These are phyloP conservation scores for Globisporangium viniferum DNA, from an alignment of 352 stramenopile genomes.

Conservation along the genomic window DNA sequence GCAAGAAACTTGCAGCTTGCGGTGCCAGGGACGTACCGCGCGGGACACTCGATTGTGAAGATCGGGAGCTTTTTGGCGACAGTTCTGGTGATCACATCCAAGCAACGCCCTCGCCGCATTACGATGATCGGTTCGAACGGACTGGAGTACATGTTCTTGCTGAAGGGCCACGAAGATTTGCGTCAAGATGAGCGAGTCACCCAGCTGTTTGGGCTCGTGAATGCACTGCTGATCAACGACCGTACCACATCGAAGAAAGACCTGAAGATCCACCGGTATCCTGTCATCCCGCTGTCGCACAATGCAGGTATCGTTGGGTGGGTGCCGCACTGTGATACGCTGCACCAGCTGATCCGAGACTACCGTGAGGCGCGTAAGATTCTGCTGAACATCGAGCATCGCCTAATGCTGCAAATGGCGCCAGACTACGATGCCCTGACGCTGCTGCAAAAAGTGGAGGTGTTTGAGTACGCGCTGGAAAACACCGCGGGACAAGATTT, in stretches of 20 bases:
- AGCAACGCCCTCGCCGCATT: slow-evolving; percentile 96
- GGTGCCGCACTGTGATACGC: slow-evolving; percentile 97
- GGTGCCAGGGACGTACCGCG: slow-evolving; percentile 91
- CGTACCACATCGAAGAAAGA: slow-evolving; percentile 95
- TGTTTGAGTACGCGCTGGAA: slow-evolving; percentile 94
- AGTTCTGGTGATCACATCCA: slow-evolving; percentile 97
- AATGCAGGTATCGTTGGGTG: slow-evolving; percentile 98
- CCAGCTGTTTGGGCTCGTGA: slow-evolving; percentile 99
- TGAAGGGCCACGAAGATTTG: slow-evolving; percentile 99
- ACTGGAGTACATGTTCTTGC: slow-evolving; percentile 97
- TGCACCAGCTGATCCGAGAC: slow-evolving; percentile 96
- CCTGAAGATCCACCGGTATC: slow-evolving; percentile 97
- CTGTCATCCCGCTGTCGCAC: slow-evolving; percentile 97
- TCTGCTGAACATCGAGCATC: slow-evolving; percentile 94
- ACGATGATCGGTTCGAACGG: slow-evolving; percentile 96
- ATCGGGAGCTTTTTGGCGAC: slow-evolving; percentile 89
- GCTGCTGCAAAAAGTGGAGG: slow-evolving; percentile 98
- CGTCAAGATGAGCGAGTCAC: slow-evolving; percentile 99
- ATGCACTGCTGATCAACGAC: slow-evolving; percentile 97
- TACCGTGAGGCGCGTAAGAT: slow-evolving; percentile 91
- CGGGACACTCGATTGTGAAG: slow-evolving; percentile 64
- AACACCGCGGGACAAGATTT: slow-evolving; percentile 96
- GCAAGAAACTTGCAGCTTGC: slow-evolving; percentile 93
- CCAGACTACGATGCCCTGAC: slow-evolving; percentile 96
- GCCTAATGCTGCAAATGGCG: slow-evolving; percentile 83